Conservation (phyloP, 164 flowering plant genomes). For the Aristolochia fimbriata region DNA sequence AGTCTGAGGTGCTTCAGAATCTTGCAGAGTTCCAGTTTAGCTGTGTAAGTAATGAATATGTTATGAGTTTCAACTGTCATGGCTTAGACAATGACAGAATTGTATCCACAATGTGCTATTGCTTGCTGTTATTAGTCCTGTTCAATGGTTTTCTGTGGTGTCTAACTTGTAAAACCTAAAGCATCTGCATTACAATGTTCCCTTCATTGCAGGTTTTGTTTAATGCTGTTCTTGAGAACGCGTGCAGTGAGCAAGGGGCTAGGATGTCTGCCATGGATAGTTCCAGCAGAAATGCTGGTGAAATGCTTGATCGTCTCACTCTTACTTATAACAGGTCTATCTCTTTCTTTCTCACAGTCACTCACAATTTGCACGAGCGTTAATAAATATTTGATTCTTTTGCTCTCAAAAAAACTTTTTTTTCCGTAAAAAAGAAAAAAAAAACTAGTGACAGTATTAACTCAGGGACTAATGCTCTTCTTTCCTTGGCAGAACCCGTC, state of each 20-base stretch:
- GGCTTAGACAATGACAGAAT: too few species aligned
- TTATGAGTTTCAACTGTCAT: too few species aligned
- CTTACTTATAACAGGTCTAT: conserved; percentile 86
- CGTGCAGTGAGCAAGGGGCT: conserved; percentile 98
- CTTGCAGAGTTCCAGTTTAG: conserved; percentile 87
- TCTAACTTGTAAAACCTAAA: too few species aligned
- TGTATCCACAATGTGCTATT: too few species aligned
- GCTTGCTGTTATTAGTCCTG: too few species aligned
- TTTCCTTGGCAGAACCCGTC: conserved; percentile 60
- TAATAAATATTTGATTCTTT: background rate
- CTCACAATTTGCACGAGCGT: too few species aligned
- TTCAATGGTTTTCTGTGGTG: too few species aligned
- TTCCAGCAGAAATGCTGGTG: conserved; percentile 98
- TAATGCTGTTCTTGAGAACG: conserved; percentile 89
- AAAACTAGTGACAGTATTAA: too few species aligned
- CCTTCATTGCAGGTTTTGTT: conserved; percentile 45
- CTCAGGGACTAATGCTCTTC: background rate
- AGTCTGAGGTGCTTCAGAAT: conserved; percentile 81
- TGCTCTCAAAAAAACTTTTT: too few species aligned
- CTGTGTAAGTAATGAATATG: conserved; percentile 49
- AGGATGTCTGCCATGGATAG: conserved; percentile 99
- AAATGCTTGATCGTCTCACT: conserved; percentile 96
- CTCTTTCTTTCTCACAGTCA: conserved; percentile 19
- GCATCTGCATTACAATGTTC: too few species aligned
- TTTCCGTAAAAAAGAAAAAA: too few species aligned